A percentile compares a stretch with the other conserved stretches of the same genome.
These are phyloP conservation scores for Isochrysis galbana DNA, from an alignment of 78 protist genomes.

Conservation along the genomic window DNA sequence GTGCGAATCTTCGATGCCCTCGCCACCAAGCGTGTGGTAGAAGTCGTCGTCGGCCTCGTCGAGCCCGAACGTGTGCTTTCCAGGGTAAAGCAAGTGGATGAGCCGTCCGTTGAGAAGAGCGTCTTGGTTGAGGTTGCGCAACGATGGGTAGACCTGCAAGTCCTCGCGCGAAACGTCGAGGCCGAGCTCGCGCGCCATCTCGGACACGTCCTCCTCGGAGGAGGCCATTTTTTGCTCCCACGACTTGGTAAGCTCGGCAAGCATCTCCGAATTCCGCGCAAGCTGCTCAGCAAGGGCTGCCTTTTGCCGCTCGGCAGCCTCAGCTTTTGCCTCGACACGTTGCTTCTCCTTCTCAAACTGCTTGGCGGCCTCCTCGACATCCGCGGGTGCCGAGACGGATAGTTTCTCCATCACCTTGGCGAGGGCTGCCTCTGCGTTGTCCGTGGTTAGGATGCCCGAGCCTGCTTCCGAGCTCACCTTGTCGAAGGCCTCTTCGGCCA, in stretches of 20 bases:
- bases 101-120: conserved; percentile 30
- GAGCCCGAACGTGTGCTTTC: neutral
- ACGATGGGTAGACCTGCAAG: neutral
- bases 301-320: neutral
- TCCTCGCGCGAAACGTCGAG: neutral
- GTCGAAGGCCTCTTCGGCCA: neutral
- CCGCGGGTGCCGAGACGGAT: neutral
- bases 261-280: neutral
- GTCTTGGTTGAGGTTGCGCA: conserved; percentile 63
- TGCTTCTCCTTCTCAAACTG: neutral
- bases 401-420: neutral
- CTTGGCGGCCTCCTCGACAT: neutral
- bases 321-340: neutral
- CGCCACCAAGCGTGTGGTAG: conserved; percentile 36
- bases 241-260: conserved; percentile 50
- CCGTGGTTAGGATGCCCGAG: neutral
- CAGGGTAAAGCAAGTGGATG: neutral
- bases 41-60: conserved; percentile 22
- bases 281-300: neutral
- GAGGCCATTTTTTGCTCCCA: conserved; percentile 47
- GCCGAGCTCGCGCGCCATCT: conserved; percentile 10
- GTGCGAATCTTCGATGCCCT: conserved; percentile 57
- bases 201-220: conserved; percentile 43
- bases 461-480: neutral
- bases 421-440: neutral